phyloP scores from a whole-genome alignment of 176 grass and related monocot species.

The Oryza longistaminata region DNA sequence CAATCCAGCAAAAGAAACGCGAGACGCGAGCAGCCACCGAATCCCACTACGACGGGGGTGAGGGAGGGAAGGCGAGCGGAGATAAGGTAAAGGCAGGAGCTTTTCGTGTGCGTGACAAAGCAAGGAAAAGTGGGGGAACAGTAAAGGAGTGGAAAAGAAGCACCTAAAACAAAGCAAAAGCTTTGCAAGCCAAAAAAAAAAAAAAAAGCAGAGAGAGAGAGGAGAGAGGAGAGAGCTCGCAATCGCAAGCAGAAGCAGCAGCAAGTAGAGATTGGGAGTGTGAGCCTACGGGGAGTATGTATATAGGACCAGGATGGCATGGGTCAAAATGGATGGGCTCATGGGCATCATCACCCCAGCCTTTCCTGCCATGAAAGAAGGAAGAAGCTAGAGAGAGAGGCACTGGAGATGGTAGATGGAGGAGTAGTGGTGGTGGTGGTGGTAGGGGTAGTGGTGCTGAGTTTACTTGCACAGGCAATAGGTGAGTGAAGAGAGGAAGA shows the following conservation, averaged over 20 bases:
- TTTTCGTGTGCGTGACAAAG: slow-evolving; percentile 74
- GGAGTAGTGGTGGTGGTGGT: background rate
- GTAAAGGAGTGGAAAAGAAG: slow-evolving; percentile 47
- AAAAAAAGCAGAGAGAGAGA: slow-evolving; percentile 28
- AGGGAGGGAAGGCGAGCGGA: background rate
- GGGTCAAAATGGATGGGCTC: slow-evolving; percentile 61
- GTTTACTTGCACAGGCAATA: background rate
- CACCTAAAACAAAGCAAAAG: slow-evolving; percentile 56
- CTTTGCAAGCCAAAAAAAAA: slow-evolving; percentile 38
- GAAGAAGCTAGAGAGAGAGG: slow-evolving; percentile 36
- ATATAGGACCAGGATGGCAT: slow-evolving; percentile 45
- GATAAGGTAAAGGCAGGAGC: slow-evolving; percentile 58
- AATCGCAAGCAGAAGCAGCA: background rate
- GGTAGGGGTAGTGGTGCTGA: slow-evolving; percentile 9
- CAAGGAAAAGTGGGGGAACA: slow-evolving; percentile 46
- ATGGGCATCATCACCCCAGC: slow-evolving; percentile 62
- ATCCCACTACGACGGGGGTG: slow-evolving; percentile 46
- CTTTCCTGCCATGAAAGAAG: slow-evolving; percentile 79
- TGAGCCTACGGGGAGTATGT: slow-evolving; percentile 16
- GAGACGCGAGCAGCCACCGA: slow-evolving; percentile 48
- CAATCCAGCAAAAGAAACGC: slow-evolving; percentile 45
- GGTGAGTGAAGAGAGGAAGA: background rate
- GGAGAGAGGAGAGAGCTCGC: background rate
- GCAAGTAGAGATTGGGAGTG: slow-evolving; percentile 33
- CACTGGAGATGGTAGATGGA: slow-evolving; percentile 29